These are phyloP conservation scores for Nakataea oryzae DNA, from an alignment of 2,329 filamentous ascomycete genomes.

Conservation along the genomic window DNA sequence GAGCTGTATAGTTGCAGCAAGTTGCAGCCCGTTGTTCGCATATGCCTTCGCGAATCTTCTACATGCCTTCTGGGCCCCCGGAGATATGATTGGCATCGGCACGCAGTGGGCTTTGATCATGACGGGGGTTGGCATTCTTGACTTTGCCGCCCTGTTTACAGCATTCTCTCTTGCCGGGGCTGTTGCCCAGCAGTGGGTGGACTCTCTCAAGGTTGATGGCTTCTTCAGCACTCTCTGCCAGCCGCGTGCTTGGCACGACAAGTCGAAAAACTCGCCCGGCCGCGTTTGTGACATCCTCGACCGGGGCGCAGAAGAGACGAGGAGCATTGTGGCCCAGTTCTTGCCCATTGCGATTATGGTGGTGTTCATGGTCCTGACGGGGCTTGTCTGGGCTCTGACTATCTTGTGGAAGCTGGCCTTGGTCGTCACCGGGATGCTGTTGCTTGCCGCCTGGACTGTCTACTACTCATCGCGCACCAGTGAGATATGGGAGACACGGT, in stretches of 20 bases:
- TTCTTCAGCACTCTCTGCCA: slow-evolving; percentile 64
- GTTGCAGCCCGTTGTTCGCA: slow-evolving; percentile 58
- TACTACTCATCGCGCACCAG: slow-evolving; percentile 55
- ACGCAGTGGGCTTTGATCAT: slow-evolving; percentile 64
- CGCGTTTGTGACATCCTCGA: slow-evolving; percentile 65
- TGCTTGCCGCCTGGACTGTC: slow-evolving; percentile 61
- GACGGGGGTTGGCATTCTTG: slow-evolving; percentile 54
- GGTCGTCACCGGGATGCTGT: slow-evolving; percentile 59
- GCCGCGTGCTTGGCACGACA: slow-evolving; percentile 69
- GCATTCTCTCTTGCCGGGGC: slow-evolving; percentile 64
- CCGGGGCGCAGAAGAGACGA: slow-evolving; percentile 77
- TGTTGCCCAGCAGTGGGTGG: slow-evolving; percentile 67
- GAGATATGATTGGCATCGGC: slow-evolving; percentile 30
- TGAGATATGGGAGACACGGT: slow-evolving; percentile 60
- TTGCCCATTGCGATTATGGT: slow-evolving; percentile 59
- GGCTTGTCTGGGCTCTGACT: slow-evolving; percentile 62
- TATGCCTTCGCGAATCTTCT: slow-evolving; percentile 66
- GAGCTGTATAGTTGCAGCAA: slow-evolving; percentile 53
- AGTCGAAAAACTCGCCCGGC: slow-evolving; percentile 46
- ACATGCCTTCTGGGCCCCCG: slow-evolving; percentile 51
- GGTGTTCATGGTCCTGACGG: slow-evolving; percentile 54
- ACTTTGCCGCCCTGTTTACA: slow-evolving; percentile 54
- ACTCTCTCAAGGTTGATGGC: slow-evolving; percentile 57
- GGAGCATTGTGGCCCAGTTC: slow-evolving; percentile 71
- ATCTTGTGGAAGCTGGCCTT: slow-evolving; percentile 75